phyloP scores from a whole-genome alignment of 495 filamentous ascomycete genomes.

The Extremus antarcticus region DNA sequence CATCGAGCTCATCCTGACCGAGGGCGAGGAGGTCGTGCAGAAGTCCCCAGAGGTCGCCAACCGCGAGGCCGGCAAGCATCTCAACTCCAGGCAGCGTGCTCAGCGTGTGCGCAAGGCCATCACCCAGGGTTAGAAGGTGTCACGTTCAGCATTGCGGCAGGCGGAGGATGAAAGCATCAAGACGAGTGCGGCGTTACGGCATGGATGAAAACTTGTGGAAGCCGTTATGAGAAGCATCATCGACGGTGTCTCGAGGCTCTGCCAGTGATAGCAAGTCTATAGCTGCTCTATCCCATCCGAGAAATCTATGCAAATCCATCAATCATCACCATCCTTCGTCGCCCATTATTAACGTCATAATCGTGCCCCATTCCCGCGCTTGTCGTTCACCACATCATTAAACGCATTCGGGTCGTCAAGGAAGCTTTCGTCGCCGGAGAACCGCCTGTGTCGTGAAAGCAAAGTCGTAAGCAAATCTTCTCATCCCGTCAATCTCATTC shows the following conservation, averaged over 20 bases:
- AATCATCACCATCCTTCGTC: conserved; percentile 2
- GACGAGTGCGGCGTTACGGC: background rate
- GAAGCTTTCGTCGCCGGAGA: conserved; percentile 26
- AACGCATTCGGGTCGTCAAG: conserved; percentile 21
- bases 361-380: background rate
- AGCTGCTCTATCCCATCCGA: conserved; percentile 1
- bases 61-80: conserved; percentile 44
- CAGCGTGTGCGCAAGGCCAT: conserved; percentile 66
- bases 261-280: conserved; percentile 1
- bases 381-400: conserved; percentile 18
- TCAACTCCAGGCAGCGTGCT: conserved; percentile 84
- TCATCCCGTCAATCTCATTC: background rate
- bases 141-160: background rate
- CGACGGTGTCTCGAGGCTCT: background rate
- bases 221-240: background rate
- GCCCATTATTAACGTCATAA: conserved; percentile 3
- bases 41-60: conserved; percentile 60
- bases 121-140: conserved; percentile 62
- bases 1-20: conserved; percentile 98
- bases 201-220: background rate
- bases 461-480: conserved; percentile 9
- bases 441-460: conserved; percentile 18
- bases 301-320: background rate
- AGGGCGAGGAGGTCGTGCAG: conserved; percentile 82
- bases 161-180: background rate